phyloP scores from a whole-genome alignment of 2,329 filamentous ascomycete genomes.

The Pseudogymnoascus sp. region DNA sequence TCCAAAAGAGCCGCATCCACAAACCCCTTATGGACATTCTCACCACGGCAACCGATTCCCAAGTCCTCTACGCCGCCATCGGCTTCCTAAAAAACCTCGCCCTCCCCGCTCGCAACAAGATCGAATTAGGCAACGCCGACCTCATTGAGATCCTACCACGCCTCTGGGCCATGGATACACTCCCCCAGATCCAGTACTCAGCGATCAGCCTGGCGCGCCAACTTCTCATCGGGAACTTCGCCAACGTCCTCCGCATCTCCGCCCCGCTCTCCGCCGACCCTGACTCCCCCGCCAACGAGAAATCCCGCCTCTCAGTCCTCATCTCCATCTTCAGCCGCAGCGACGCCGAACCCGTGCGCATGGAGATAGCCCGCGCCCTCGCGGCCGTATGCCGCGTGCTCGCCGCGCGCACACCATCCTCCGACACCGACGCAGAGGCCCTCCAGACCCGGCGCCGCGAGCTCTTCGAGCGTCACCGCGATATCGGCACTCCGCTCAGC shows the following conservation, averaged over 20 bases:
- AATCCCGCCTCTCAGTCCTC: conserved; percentile 33
- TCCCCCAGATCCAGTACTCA: conserved; percentile 51
- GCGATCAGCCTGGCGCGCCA: conserved; percentile 50
- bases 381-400: conserved; percentile 46
- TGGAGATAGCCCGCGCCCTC: conserved; percentile 49
- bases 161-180: conserved; percentile 44
- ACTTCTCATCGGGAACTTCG: conserved; percentile 43
- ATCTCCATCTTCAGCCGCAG: conserved; percentile 35
- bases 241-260: conserved; percentile 45
- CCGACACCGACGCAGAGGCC: conserved; percentile 21
- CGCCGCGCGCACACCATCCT: conserved; percentile 34
- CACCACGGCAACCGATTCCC: conserved; percentile 35
- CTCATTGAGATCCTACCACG: conserved; percentile 45
- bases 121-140: conserved; percentile 36
- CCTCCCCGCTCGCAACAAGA: conserved; percentile 48
- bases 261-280: conserved; percentile 32
- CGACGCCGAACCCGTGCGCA: conserved; percentile 46
- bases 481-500: conserved; percentile 33
- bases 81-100: conserved; percentile 58
- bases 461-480: conserved; percentile 26
- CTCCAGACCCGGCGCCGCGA: conserved; percentile 27
- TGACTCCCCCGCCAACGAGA: conserved; percentile 28
- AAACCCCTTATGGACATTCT: conserved; percentile 39
- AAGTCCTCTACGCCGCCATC: conserved; percentile 48
- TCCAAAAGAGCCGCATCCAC: conserved; percentile 38